Evolutionary conservation across 306 rosid genomes (phyloP), one percentile per base, ranked within the genome.

Genomic region (Notholithocarpus densiflorus): DNA sequence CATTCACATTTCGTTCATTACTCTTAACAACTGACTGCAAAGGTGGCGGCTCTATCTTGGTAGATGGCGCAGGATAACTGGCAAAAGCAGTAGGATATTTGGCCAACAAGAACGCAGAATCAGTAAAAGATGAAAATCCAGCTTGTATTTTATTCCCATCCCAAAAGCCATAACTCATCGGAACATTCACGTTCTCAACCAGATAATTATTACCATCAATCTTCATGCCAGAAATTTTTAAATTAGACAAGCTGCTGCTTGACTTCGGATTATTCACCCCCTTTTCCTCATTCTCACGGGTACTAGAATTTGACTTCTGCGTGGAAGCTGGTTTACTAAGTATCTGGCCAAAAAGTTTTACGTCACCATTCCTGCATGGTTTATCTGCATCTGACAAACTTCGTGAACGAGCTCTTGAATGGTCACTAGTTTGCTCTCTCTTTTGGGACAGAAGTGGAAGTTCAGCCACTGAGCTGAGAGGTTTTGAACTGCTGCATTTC

Each of bases 261-360:
- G 66, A 74, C 79, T 81, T 91, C 6, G 86, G 85, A 66, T 51
- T 68, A 78, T 76, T 81, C 34, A 59, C 69, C 54, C 87, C 87
- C 37, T 80, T 87, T 79, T 85, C 93, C 77, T 86, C 91, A 76
- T 75, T 82, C 68, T 82, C 92, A 69, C 73, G 79, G 43, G 84
- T 51, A 73, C 75, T 82, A 76, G 87, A 75, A 81, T 68, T 85
- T 15, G 87, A 76, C 51, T 82, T 87, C 79, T 86, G 90, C 40
- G 29, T 8, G 19, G 92, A 81, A 61, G 92, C 87, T 24, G 97
- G 82, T 83, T 83, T 85, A 68, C 90, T 89, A 2, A 93, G 89
- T 84, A 96, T 93, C 87, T 91, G 87, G 24, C 99, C 99, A 59
- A 93, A 93, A 80, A 96, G 88, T 75, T 96, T 96, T 86, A 96